A percentile compares a stretch with the other conserved stretches of the same genome.
These are phyloP conservation scores for barrel medic (Medicago truncatula) DNA, from an alignment of 306 rosid species.

Conservation along the genomic window DNA sequence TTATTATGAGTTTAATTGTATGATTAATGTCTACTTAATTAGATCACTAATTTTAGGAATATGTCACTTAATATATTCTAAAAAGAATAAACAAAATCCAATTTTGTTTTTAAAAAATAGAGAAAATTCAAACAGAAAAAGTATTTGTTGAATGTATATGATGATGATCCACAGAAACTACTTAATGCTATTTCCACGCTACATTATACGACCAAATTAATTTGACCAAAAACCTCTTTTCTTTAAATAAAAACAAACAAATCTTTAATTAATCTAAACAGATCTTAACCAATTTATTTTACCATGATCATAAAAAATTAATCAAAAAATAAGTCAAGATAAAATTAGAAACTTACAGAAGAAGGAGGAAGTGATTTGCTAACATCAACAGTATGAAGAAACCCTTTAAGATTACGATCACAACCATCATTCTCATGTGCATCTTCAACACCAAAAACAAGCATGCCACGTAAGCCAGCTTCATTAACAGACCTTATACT, in stretches of 20 bases:
- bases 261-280: neutral
- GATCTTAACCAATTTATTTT: neutral
- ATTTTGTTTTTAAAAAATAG: neutral
- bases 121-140: neutral
- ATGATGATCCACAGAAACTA: neutral
- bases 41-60: neutral
- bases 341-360: slow-evolving; percentile 60
- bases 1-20: neutral
- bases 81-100: neutral
- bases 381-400: slow-evolving; percentile 66
- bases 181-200: too few species aligned
- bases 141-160: neutral
- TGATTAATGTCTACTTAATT: neutral
- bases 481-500: slow-evolving; percentile 44
- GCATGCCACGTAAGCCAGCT: slow-evolving; percentile 75
- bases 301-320: neutral
- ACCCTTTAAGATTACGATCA: slow-evolving; percentile 59
- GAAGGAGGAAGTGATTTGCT: slow-evolving; percentile 67
- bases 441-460: slow-evolving; percentile 74
- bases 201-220: neutral
- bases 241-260: neutral
- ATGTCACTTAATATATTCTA: neutral
- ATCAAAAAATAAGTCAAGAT: neutral
- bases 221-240: neutral
- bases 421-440: slow-evolving; percentile 70